Evolutionary conservation across 352 stramenopile species (phyloP).

Genomic region (Phytophthora pisi): DNA sequence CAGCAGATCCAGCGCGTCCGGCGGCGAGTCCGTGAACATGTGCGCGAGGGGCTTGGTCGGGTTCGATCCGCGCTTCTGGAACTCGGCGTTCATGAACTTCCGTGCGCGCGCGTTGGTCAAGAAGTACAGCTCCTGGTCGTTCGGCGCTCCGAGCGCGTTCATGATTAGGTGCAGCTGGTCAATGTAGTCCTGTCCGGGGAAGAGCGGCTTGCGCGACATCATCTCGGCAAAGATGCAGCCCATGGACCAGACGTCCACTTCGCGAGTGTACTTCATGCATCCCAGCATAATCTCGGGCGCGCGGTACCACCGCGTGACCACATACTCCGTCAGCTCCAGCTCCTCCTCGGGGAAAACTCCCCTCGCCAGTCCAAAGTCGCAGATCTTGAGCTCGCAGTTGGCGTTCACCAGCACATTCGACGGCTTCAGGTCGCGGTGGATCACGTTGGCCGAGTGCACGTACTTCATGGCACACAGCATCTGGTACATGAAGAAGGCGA

Average conservation of each 20-base stretch:
- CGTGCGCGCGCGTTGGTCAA: slow-evolving; percentile 91
- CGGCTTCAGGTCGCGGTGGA: slow-evolving; percentile 97
- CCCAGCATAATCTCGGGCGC: slow-evolving; percentile 85
- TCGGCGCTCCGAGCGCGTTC: slow-evolving; percentile 95
- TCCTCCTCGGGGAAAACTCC: slow-evolving; percentile 86
- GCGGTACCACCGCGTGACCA: slow-evolving; percentile 93
- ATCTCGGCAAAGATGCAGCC: slow-evolving; percentile 99
- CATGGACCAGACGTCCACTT: slow-evolving; percentile 95
- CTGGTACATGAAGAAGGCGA: slow-evolving; percentile 92
- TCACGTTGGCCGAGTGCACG: slow-evolving; percentile 94
- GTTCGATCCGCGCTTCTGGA: slow-evolving; percentile 68
- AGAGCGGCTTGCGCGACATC: slow-evolving; percentile 97
- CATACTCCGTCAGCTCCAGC: slow-evolving; percentile 82
- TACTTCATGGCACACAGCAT: slow-evolving; percentile 93
- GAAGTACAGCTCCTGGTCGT: slow-evolving; percentile 96
- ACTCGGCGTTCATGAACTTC: slow-evolving; percentile 89
- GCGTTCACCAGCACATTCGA: slow-evolving; percentile 97
- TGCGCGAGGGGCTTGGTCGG: slow-evolving; percentile 70
- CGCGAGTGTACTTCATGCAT: slow-evolving; percentile 88
- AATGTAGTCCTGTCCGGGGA: slow-evolving; percentile 95
- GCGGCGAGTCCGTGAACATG: slow-evolving; percentile 73
- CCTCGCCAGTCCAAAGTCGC: slow-evolving; percentile 86
- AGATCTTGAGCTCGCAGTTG: slow-evolving; percentile 92
- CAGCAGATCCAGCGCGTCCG: slow-evolving; percentile 86
- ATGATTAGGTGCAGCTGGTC: slow-evolving; percentile 98